Evolutionary conservation across 1,284 basidiomycete genomes (phyloP).

Genomic region (Agroathelia rolfsii): DNA sequence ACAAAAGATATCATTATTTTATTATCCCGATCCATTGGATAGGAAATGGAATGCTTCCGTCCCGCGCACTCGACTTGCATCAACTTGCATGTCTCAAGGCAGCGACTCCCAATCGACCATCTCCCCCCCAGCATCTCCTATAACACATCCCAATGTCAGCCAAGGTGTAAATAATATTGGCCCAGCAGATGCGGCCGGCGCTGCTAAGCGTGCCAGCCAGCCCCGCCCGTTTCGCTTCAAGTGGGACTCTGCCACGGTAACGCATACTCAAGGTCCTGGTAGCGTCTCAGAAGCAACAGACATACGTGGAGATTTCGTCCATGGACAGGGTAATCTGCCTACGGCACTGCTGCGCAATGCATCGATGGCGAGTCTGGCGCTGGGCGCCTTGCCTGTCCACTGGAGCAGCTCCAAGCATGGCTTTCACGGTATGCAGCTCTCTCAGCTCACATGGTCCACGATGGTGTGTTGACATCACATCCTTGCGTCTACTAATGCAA

Average conservation of each 20-base stretch:
- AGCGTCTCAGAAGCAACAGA: conserved; percentile 62
- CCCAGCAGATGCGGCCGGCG: no score
- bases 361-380: conserved; percentile 28
- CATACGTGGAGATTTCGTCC: conserved; percentile 32
- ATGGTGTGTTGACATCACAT: conserved; percentile 14
- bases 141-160: no score
- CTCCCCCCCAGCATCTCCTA: no score
- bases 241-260: conserved; percentile 54
- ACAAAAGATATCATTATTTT: no score
- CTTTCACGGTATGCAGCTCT: conserved; percentile 53
- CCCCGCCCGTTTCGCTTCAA: conserved; percentile 55
- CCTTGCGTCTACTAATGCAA: background rate
- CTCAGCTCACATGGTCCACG: conserved; percentile 30
- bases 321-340: conserved; percentile 37
- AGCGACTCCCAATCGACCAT: no score
- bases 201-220: no score
- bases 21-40: no score
- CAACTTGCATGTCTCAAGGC: no score
- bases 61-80: no score
- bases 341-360: conserved; percentile 31
- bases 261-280: conserved; percentile 44
- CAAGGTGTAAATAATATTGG: no score
- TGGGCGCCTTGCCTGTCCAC: conserved; percentile 41
- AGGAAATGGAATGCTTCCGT: no score
- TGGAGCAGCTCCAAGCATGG: conserved; percentile 75